Evolutionary conservation across 1,284 basidiomycete species (phyloP).

Genomic region (Leccinum pallidistipes): DNA sequence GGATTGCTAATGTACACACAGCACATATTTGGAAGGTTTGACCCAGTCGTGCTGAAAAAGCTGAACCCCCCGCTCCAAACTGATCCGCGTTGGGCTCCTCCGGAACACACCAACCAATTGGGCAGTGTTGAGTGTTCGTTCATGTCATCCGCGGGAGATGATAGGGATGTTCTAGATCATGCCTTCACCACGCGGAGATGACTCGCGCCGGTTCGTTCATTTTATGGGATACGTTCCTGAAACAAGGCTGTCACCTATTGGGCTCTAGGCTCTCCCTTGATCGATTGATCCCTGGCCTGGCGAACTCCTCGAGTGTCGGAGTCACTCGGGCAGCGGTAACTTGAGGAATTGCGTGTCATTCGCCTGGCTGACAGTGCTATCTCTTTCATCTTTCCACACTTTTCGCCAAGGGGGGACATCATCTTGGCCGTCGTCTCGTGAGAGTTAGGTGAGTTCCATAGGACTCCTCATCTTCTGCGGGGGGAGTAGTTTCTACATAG

Average conservation of each 20-base stretch:
- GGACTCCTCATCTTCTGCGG: not conserved
- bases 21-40: slow-evolving; percentile 17
- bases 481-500: not conserved
- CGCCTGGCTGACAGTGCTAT: not conserved
- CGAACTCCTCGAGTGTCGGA: not conserved
- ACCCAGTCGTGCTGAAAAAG: slow-evolving; percentile 2
- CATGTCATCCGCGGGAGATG: slow-evolving; percentile 2
- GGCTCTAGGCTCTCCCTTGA: not conserved
- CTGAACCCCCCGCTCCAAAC: slow-evolving; percentile 6
- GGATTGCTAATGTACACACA: slow-evolving; percentile 9
- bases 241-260: not conserved
- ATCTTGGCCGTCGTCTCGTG: not conserved
- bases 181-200: slow-evolving; percentile 14
- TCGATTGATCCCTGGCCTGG: not conserved
- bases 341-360: not conserved
- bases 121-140: slow-evolving; percentile 3
- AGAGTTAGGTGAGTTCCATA: not conserved
- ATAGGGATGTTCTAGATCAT: slow-evolving; percentile 3
- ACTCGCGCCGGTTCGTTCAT: slow-evolving; percentile 1
- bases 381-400: not conserved
- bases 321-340: not conserved
- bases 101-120: not conserved
- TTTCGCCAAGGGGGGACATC: not conserved
- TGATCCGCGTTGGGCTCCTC: slow-evolving; percentile 10
- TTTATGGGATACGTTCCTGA: slow-evolving; percentile 1